Evolutionary conservation across 768 basidiomycete genomes (phyloP).

Genomic region (Collybiopsis confluens): DNA sequence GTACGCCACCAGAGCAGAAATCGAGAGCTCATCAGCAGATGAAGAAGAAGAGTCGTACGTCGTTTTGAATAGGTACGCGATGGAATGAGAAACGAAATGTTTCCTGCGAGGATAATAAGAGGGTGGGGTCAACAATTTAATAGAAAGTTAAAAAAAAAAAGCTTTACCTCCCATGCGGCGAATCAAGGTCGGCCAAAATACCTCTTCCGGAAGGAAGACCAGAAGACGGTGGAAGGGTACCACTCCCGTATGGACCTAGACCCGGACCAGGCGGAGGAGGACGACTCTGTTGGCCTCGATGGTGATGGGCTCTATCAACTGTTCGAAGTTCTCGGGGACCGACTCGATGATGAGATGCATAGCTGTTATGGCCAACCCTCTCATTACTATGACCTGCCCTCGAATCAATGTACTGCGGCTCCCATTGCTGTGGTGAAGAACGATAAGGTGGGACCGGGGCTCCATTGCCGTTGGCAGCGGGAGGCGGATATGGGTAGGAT

Average conservation of each 20-base stretch:
- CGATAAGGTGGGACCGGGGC: too few species aligned
- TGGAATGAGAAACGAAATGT: slow-evolving; percentile 56
- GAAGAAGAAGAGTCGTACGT: slow-evolving; percentile 48
- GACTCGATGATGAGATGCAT: not conserved
- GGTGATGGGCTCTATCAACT: not conserved
- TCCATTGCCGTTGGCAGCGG: not conserved
- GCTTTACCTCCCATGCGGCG: not conserved
- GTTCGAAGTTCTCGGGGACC: not conserved
- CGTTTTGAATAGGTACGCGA: slow-evolving; percentile 60
- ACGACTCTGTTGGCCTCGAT: not conserved
- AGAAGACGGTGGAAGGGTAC: not conserved
- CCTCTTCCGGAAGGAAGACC: not conserved
- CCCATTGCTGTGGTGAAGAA: not conserved
- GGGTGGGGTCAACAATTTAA: too few species aligned
- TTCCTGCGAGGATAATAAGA: slow-evolving; percentile 32
- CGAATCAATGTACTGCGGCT: not conserved
- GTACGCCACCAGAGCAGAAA: slow-evolving; percentile 65
- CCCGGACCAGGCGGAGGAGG: not conserved
- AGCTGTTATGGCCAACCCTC: not conserved
- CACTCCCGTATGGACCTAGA: not conserved
- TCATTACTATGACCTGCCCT: not conserved
- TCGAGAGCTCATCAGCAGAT: slow-evolving; percentile 57
- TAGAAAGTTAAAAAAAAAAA: not conserved
- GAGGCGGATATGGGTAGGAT: not conserved
- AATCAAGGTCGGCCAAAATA: slow-evolving; percentile 6